Evolutionary conservation across 1,284 basidiomycete genomes (phyloP).

Genomic region (Boletus holoroseus): DNA sequence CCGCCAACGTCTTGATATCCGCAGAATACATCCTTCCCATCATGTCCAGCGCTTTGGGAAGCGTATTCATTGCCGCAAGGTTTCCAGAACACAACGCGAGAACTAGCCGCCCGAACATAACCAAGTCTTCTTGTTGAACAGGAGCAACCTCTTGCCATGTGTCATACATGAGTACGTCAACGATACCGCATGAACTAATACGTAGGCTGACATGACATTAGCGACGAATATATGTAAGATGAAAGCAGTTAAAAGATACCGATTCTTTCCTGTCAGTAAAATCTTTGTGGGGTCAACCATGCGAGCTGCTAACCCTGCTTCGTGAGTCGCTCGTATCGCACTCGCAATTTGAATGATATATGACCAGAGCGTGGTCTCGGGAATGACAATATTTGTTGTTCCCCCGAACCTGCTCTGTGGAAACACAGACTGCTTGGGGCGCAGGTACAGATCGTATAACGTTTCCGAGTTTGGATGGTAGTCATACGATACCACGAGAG

Average conservation of each 20-base stretch:
- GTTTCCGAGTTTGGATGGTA: conserved; percentile 87
- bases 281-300: conserved; percentile 88
- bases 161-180: conserved; percentile 81
- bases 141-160: conserved; percentile 53
- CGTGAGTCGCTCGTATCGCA: conserved; percentile 84
- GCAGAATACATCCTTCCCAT: conserved; percentile 72
- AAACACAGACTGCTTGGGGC: conserved; percentile 43
- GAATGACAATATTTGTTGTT: conserved; percentile 37
- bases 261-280: conserved; percentile 83
- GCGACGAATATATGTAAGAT: not conserved
- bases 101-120: conserved; percentile 82
- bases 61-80: conserved; percentile 53
- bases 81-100: conserved; percentile 76
- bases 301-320: conserved; percentile 74
- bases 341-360: conserved; percentile 89
- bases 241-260: conserved; percentile 41
- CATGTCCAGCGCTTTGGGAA: conserved; percentile 74
- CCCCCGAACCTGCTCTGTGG: conserved; percentile 43
- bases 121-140: conserved; percentile 84
- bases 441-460: conserved; percentile 67
- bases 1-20: conserved; percentile 77
- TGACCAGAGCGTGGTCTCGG: conserved; percentile 90
- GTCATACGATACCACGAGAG: conserved; percentile 89
- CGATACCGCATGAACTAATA: conserved; percentile 76
- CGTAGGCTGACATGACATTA: conserved; percentile 50